Evolutionary conservation across 78 protist genomes (phyloP).

Genomic region (Dictyostelium brefeldianum): DNA sequence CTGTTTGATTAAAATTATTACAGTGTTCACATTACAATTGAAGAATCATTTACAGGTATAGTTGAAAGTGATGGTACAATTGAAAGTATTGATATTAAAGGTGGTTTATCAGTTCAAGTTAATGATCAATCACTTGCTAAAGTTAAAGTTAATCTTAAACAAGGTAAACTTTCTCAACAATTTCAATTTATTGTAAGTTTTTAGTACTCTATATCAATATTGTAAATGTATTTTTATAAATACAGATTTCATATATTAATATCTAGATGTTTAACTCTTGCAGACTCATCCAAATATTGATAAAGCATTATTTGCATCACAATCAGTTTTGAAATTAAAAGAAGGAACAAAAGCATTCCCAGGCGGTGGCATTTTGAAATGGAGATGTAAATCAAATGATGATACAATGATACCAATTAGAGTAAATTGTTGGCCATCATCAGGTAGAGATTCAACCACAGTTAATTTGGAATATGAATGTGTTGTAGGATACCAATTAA

Average conservation of each 20-base stretch:
- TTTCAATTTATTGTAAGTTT: conserved; percentile 79
- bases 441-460: conserved; percentile 38
- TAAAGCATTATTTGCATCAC: conserved; percentile 21
- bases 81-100: conserved; percentile 70
- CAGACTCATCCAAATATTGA: conserved; percentile 82
- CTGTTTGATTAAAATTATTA: neutral
- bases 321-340: conserved; percentile 14
- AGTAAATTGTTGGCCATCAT: conserved; percentile 79
- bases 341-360: conserved; percentile 62
- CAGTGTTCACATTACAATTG: conserved; percentile 66
- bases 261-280: too few species aligned
- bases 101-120: conserved; percentile 74
- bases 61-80: conserved; percentile 81
- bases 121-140: conserved; percentile 24
- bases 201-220: too few species aligned
- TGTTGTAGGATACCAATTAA: conserved; percentile 29
- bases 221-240: neutral
- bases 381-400: conserved; percentile 65
- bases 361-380: conserved; percentile 63
- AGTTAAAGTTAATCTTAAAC: conserved; percentile 20
- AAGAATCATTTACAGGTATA: conserved; percentile 18
- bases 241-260: too few species aligned
- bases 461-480: conserved; percentile 58
- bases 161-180: conserved; percentile 13
- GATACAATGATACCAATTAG: conserved; percentile 70